A percentile compares a stretch with the other conserved stretches of the same genome.
phyloP scores from a whole-genome alignment of 108 stramenopile species.

The Cylindrotheca fusiformis region DNA sequence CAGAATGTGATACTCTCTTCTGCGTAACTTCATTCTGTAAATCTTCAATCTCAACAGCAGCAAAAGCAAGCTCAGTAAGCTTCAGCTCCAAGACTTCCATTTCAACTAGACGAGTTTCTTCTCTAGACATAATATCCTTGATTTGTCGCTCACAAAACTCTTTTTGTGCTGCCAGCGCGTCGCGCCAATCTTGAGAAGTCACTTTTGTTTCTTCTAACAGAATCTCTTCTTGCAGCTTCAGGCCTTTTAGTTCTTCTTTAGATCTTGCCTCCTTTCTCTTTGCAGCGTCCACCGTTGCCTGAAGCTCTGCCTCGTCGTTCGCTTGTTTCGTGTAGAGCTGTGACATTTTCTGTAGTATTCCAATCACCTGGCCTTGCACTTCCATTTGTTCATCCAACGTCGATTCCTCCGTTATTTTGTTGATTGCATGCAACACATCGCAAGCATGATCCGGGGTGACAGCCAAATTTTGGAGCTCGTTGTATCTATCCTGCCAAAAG shows the following conservation, averaged over 20 bases:
- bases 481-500: conserved; percentile 8
- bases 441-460: conserved; percentile 9
- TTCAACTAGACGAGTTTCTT: conserved; percentile 19
- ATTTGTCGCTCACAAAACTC: conserved; percentile 11
- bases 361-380: conserved; percentile 3
- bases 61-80: conserved; percentile 22
- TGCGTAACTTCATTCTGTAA: conserved; percentile 7
- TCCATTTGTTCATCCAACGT: conserved; percentile 2
- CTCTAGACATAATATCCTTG: conserved; percentile 1
- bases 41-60: conserved; percentile 26
- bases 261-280: neutral
- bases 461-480: conserved; percentile 9
- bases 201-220: conserved; percentile 24
- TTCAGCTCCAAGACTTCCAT: conserved; percentile 21
- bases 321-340: conserved; percentile 1
- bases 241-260: conserved; percentile 2
- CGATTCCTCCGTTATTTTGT: neutral
- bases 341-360: conserved; percentile 7
- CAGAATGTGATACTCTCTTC: conserved; percentile 1
- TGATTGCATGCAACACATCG: conserved; percentile 7
- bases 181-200: conserved; percentile 11
- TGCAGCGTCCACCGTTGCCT: neutral
- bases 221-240: conserved; percentile 22
- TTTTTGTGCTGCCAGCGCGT: conserved; percentile 3
- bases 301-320: neutral